phyloP scores from a whole-genome alignment of 768 basidiomycete species.

The Rossbeevera mucosa region DNA sequence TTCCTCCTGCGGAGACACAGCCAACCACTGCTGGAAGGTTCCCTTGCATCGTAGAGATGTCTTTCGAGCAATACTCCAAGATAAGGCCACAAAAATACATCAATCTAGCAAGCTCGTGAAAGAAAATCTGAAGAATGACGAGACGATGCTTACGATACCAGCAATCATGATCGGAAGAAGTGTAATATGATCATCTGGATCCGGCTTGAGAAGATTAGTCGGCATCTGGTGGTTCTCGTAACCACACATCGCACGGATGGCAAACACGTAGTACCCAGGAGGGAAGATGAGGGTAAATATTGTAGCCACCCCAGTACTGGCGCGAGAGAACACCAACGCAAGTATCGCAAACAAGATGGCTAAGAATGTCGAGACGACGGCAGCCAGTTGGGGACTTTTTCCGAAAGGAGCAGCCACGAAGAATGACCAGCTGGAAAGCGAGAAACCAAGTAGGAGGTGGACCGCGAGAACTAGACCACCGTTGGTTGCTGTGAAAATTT shows the following conservation, averaged over 20 bases:
- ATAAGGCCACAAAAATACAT: slow-evolving; percentile 71
- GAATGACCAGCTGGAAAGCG: slow-evolving; percentile 68
- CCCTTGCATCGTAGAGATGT: slow-evolving; percentile 54
- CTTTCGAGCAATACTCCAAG: slow-evolving; percentile 58
- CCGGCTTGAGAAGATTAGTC: slow-evolving; percentile 50
- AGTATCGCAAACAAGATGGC: slow-evolving; percentile 64
- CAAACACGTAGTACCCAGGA: slow-evolving; percentile 71
- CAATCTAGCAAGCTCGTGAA: slow-evolving; percentile 42
- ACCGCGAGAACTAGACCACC: slow-evolving; percentile 56
- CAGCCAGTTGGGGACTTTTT: slow-evolving; percentile 68
- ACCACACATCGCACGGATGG: slow-evolving; percentile 60
- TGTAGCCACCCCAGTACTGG: slow-evolving; percentile 44
- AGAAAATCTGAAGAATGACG: background rate
- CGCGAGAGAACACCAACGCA: slow-evolving; percentile 48
- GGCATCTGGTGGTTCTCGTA: slow-evolving; percentile 57
- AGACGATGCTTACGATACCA: slow-evolving; percentile 47
- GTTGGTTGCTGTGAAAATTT: slow-evolving; percentile 61
- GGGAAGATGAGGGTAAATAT: slow-evolving; percentile 71
- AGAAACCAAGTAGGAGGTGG: slow-evolving; percentile 63
- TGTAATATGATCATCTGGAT: slow-evolving; percentile 54
- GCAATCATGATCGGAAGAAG: slow-evolving; percentile 59
- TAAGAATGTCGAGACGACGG: slow-evolving; percentile 60
- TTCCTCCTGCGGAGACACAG: slow-evolving; percentile 16
- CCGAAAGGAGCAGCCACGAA: slow-evolving; percentile 67
- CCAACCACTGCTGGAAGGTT: slow-evolving; percentile 30